Evolutionary conservation across 495 filamentous ascomycete species (phyloP), one percentile per base, ranked within the genome.

Genomic region (Aspergillus homomorphus): DNA sequence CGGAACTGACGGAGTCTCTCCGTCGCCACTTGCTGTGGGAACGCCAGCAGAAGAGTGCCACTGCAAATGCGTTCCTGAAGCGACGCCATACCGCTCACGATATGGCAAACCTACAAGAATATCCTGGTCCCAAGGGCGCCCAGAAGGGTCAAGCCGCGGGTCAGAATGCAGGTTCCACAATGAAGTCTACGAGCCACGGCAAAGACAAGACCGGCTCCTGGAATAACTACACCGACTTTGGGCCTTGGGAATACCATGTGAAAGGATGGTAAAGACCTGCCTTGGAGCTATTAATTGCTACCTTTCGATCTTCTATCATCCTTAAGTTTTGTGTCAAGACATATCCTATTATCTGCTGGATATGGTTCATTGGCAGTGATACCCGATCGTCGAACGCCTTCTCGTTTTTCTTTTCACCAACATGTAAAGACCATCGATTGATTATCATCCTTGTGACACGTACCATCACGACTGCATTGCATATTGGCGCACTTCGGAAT

Each of bases 71-170:
- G 5, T 90, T 92, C 56, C 77, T 96, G 59, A 96, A 97, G 77
- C 85, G 95, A 41, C 80, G 91, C 59, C 94, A 97, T 69, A 98
- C 94, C 5, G 87, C 94, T 10, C 89, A 94, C 59, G 91, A 96
- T 62, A 81, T 96, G 55, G 88, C 88, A 46, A 91, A 92, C 67
- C 79, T 96, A 9, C 84, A 89, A 67, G 85, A 92, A 57, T 90
- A 88, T 60, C 91, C 90, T 2, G 69, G 64, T 22, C 68, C 73
- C 0, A 72, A 73, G 53, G 69, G 64, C 18, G 67, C 65, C 9
- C 68, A 72, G 51, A 65, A 59, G 38, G 61, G 54, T 53, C 63
- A 30, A 55, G 58, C 28, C 38, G 48, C 16, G 48, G 61, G 23
- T 45, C 62, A 57, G 12, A 57, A 58, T 23, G 51, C 53, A 10